Evolutionary conservation across 2,329 filamentous ascomycete species (phyloP).

Genomic region (Diaporthe sp.): DNA sequence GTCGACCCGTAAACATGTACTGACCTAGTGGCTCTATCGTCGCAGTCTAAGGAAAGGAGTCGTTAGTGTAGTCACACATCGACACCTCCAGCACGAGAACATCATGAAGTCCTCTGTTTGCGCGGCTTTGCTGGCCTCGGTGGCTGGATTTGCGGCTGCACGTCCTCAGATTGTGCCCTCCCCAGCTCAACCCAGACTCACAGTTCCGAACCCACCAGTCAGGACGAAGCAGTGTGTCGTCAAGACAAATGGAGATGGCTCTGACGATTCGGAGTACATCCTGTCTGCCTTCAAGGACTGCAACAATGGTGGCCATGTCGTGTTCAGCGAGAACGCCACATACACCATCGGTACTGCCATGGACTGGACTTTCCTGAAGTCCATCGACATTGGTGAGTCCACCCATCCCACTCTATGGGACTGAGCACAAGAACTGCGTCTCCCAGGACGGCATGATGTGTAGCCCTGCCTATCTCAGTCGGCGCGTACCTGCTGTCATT

Average conservation of each 20-base stretch:
- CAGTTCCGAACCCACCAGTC: constrained; percentile 47
- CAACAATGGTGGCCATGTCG: constrained; percentile 72
- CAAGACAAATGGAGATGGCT: constrained; percentile 64
- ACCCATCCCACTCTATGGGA: background rate
- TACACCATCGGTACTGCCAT: constrained; percentile 75
- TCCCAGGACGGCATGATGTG: background rate
- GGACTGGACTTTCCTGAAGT: constrained; percentile 72
- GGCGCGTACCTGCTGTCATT: constrained; percentile 35
- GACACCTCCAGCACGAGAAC: constrained; percentile 5
- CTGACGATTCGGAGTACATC: constrained; percentile 54
- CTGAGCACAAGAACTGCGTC: background rate
- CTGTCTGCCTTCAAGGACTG: constrained; percentile 66
- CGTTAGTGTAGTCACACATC: constrained; percentile 7
- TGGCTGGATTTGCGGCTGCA: constrained; percentile 38
- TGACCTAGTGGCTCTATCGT: background rate
- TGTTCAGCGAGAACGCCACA: constrained; percentile 65
- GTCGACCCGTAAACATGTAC: background rate
- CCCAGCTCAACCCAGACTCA: constrained; percentile 46
- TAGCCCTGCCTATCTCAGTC: constrained; percentile 37
- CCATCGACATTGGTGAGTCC: constrained; percentile 69
- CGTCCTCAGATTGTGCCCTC: constrained; percentile 44
- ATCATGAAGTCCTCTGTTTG: constrained; percentile 44
- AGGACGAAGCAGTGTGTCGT: constrained; percentile 65
- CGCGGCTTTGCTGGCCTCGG: constrained; percentile 43
- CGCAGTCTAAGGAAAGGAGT: background rate